phyloP scores from a whole-genome alignment of 495 filamentous ascomycete genomes.

The Penicillium simplicissimum region DNA sequence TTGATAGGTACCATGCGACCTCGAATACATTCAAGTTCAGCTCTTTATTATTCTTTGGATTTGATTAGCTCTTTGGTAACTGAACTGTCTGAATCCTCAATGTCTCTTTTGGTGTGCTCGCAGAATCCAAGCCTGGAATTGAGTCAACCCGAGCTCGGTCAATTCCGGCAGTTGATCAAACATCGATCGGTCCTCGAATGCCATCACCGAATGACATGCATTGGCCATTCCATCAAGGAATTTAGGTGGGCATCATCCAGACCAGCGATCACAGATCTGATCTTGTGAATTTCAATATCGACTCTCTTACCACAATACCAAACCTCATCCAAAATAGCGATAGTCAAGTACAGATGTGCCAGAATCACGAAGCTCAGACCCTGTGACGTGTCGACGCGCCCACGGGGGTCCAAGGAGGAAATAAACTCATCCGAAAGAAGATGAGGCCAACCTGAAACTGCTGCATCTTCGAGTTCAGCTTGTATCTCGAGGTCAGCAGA shows the following conservation, averaged over 20 bases:
- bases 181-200: background rate
- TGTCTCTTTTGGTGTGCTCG: no score
- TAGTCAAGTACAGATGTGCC: conserved; percentile 28
- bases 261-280: conserved; percentile 9
- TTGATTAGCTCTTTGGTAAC: no score
- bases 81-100: no score
- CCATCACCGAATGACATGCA: conserved; percentile 4
- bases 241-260: conserved; percentile 2
- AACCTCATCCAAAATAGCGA: conserved; percentile 19
- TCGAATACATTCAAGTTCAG: no score
- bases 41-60: no score
- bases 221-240: conserved; percentile 22
- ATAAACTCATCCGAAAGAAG: conserved; percentile 23
- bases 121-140: no score
- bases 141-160: no score
- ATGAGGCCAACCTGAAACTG: conserved; percentile 25
- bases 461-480: conserved; percentile 34
- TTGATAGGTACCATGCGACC: no score
- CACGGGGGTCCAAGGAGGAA: conserved; percentile 13
- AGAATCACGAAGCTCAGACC: conserved; percentile 24
- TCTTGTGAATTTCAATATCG: conserved; percentile 26
- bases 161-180: background rate
- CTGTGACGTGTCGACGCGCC: background rate
- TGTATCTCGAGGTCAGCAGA: conserved; percentile 23
- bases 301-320: conserved; percentile 25